Base-by-base conservation (phyloP, 805 yeast species). In the Ogataea trehaloabstinens region DNA sequence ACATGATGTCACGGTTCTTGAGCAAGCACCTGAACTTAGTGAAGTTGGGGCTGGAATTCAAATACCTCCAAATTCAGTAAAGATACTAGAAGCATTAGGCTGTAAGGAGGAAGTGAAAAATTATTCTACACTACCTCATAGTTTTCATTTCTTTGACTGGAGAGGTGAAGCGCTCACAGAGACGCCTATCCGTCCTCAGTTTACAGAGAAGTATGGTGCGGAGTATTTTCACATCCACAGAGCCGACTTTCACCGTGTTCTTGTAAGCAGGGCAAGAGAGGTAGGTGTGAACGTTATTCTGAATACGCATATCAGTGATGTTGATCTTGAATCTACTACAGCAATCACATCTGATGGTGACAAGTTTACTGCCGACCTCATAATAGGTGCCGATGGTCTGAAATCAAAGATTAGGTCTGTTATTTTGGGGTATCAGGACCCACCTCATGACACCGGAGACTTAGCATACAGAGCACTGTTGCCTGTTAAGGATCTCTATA, bases 321-420 rank as follows among this genome's bases (percentile, higher is more conserved):
- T 46, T 27, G 40, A 40, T 13, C 30, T 38, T 13, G 34, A 36
- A 10, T 16, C 40, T 20, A 46, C 45, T 19, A 24, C 29, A 13
- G 50, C 35, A 3, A 25, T 38, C 7, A 34, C 41, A 25, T 27
- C 40, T n/a, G 45, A 42, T 25, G 45, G 43, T 5, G 34, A 40
- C 11, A 28, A 19, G 18, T 46, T 28, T 25, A 25, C 19, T 1
- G 47, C 45, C 17, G 50, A 46, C 25, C 41, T 46, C 3, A 46
- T 46, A n/a, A 28, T 46, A 7, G 50, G 50, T 2, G 50, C 50
- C 6, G 50, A 46, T 31, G 50, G 50, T 4, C 29, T 46, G 31
- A 35, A 37, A 24, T 46, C 50, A 8, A 40, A 35, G 19, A 28
- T 46, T 21, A 32, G 50, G 27, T 15, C 28, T 18, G 19, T 24